Evolutionary conservation across 352 stramenopile genomes (phyloP).

Genomic region (Phytopythium sindhum): DNA sequence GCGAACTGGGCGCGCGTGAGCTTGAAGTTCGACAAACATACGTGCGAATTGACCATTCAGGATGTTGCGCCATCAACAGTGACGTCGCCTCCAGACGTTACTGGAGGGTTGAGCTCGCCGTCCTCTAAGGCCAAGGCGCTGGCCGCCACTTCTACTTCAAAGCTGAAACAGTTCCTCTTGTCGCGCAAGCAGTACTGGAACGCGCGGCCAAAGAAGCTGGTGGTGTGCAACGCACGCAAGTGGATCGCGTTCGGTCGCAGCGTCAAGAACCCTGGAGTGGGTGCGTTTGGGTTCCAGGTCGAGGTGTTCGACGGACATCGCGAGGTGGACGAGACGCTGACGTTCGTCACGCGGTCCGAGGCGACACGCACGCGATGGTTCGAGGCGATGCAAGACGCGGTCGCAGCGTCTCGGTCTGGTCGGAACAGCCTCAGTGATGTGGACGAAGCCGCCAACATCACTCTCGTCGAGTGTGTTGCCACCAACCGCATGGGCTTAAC

Average conservation of each 20-base stretch:
- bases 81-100: constrained; percentile 13
- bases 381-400: constrained; percentile 49
- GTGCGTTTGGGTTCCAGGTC: constrained; percentile 76
- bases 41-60: constrained; percentile 46
- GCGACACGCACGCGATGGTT: constrained; percentile 55
- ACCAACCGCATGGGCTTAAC: constrained; percentile 37
- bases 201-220: constrained; percentile 49
- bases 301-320: constrained; percentile 71
- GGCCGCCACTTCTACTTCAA: constrained; percentile 20
- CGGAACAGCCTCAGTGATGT: constrained; percentile 55
- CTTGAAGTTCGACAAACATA: constrained; percentile 67
- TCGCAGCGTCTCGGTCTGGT: constrained; percentile 37
- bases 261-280: constrained; percentile 60
- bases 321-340: constrained; percentile 72
- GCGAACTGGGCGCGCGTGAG: constrained; percentile 73
- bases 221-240: constrained; percentile 69
- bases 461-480: constrained; percentile 56
- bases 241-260: constrained; percentile 76
- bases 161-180: constrained; percentile 65
- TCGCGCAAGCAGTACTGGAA: constrained; percentile 58
- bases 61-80: constrained; percentile 24
- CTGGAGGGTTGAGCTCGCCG: constrained; percentile 11
- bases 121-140: constrained; percentile 14
- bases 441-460: constrained; percentile 58
- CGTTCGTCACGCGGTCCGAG: constrained; percentile 67